Conservation (phyloP, 192 early-diverging fungal species). For the Umbelopsis isabellina region DNA sequence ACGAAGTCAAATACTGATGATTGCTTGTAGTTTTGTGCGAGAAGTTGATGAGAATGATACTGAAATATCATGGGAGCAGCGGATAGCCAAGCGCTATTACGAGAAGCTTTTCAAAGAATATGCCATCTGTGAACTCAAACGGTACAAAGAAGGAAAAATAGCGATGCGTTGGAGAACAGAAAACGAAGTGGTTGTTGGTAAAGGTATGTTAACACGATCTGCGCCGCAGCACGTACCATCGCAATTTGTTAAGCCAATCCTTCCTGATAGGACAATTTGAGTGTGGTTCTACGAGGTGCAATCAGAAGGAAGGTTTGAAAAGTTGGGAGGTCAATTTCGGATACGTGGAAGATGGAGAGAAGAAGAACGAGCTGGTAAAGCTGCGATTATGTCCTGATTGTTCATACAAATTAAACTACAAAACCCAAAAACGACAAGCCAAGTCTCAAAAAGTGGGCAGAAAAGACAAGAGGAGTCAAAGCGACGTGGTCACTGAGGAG, state of each 20-base stretch:
- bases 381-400: conserved; percentile 73
- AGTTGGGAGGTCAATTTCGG: conserved; percentile 90
- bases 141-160: conserved; percentile 73
- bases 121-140: conserved; percentile 69
- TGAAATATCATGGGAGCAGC: conserved; percentile 69
- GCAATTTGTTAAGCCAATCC: neutral
- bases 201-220: conserved; percentile 46
- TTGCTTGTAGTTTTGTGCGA: conserved; percentile 59
- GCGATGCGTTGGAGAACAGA: conserved; percentile 76
- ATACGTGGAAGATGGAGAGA: conserved; percentile 71
- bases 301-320: conserved; percentile 46
- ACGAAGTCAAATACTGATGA: neutral
- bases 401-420: conserved; percentile 75
- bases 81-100: conserved; percentile 85
- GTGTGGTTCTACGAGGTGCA: conserved; percentile 67
- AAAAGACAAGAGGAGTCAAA: conserved; percentile 16
- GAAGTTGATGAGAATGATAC: conserved; percentile 52
- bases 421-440: conserved; percentile 54
- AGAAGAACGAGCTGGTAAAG: conserved; percentile 85
- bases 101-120: conserved; percentile 88
- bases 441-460: conserved; percentile 29
- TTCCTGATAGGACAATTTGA: conserved; percentile 70
- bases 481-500: neutral
- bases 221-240: neutral
- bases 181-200: conserved; percentile 66